Conservation (phyloP, 2,329 filamentous ascomycete genomes). For the Aspergillus tubingensis region DNA sequence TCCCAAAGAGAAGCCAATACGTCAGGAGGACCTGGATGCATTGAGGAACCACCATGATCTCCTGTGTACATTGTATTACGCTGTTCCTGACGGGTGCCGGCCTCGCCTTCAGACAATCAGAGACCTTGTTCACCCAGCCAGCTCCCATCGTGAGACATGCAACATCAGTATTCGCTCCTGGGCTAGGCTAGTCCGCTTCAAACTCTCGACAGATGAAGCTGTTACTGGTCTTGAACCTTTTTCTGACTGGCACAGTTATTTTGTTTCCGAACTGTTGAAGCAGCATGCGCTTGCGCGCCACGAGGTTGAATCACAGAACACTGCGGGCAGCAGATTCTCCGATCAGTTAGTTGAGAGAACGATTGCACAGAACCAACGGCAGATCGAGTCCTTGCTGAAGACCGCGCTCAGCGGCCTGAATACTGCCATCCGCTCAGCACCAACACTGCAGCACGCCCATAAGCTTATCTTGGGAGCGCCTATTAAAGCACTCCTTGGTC, state of each 20-base stretch:
- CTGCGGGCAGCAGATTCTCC: conserved; percentile 43
- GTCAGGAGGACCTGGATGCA: conserved; percentile 57
- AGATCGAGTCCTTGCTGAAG: conserved; percentile 57
- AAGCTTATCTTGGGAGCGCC: conserved; percentile 48
- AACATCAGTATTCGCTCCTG: conserved; percentile 60
- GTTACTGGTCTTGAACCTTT: conserved; percentile 50
- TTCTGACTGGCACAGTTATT: conserved; percentile 57
- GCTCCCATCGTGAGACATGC: conserved; percentile 61
- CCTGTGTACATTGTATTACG: conserved; percentile 61
- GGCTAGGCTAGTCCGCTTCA: conserved; percentile 59
- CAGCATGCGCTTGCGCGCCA: conserved; percentile 59
- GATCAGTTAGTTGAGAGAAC: conserved; percentile 52
- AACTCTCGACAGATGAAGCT: conserved; percentile 56
- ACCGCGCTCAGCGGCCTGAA: conserved; percentile 56
- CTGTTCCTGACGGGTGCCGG: conserved; percentile 55
- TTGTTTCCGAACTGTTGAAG: conserved; percentile 53
- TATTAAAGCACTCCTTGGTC: conserved; percentile 50
- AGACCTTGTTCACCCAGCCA: conserved; percentile 58
- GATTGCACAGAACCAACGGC: conserved; percentile 59
- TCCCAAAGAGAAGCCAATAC: conserved; percentile 58
- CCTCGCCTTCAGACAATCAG: conserved; percentile 55
- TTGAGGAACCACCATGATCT: conserved; percentile 65
- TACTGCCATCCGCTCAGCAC: conserved; percentile 48
- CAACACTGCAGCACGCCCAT: conserved; percentile 43
- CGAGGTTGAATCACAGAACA: conserved; percentile 59